A percentile compares a stretch with the other conserved stretches of the same genome.
phyloP scores from a whole-genome alignment of 2,329 filamentous ascomycete species.

The Xylaria sp. region DNA sequence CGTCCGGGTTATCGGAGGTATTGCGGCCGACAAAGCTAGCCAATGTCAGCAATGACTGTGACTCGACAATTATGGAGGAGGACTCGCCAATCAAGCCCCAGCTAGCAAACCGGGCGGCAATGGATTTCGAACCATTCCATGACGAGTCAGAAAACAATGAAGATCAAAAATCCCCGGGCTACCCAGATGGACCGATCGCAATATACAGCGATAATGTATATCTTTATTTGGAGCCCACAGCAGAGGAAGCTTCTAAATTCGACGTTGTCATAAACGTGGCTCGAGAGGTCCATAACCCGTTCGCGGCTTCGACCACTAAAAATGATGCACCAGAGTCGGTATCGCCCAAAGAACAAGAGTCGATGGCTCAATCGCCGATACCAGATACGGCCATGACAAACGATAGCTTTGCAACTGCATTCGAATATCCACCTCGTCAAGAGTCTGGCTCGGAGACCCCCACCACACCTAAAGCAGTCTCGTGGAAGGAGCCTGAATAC shows the following conservation, averaged over 20 bases:
- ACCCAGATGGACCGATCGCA: constrained; percentile 83
- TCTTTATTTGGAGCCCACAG: constrained; percentile 82
- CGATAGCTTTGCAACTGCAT: constrained; percentile 69
- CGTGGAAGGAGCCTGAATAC: constrained; percentile 74
- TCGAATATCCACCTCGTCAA: constrained; percentile 64
- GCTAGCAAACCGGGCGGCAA: constrained; percentile 68
- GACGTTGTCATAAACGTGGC: constrained; percentile 89
- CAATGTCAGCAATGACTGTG: constrained; percentile 47
- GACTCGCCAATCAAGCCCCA: constrained; percentile 70
- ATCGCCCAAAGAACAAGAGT: constrained; percentile 42
- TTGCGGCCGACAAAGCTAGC: constrained; percentile 63
- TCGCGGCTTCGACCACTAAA: constrained; percentile 53
- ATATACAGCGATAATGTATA: constrained; percentile 84
- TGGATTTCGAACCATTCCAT: constrained; percentile 69
- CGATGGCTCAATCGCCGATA: constrained; percentile 57
- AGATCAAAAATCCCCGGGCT: constrained; percentile 83
- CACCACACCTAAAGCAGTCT: constrained; percentile 66
- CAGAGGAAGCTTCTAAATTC: constrained; percentile 79
- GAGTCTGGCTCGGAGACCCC: constrained; percentile 58
- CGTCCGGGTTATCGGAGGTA: constrained; percentile 69
- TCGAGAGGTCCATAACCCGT: constrained; percentile 82
- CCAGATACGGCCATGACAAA: constrained; percentile 68
- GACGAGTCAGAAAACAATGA: constrained; percentile 78
- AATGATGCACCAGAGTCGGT: constrained; percentile 42
- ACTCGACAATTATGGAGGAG: constrained; percentile 64